Base-by-base conservation (phyloP, 208 protist species). In the Kentomonas sorsogonicus region DNA sequence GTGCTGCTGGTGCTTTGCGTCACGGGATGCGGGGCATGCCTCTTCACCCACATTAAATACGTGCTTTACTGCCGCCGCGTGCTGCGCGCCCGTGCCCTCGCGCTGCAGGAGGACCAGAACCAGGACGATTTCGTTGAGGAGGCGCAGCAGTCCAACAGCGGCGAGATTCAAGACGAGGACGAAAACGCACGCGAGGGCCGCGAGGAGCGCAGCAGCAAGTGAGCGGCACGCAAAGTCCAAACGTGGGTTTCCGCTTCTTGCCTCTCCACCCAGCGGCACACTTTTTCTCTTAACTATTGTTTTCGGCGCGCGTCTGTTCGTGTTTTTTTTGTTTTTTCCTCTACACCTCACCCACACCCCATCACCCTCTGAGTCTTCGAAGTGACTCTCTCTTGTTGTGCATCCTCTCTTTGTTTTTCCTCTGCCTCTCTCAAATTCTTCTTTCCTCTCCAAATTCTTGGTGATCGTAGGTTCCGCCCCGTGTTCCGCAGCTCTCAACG, bases 101-200 rank as follows among this genome's bases (percentile, higher is more conserved):
- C 70, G 9, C 43, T 43, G 9, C 57, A 57, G 20, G 63, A 69
- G 53, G 56, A n/a, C n/a, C n/a, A n/a, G n/a, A n/a, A n/a, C n/a
- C n/a, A n/a, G n/a, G n/a, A n/a, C n/a, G n/a, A n/a, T n/a, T n/a
- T n/a, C n/a, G n/a, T n/a, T n/a, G n/a, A n/a, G n/a, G n/a, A n/a
- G n/a, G n/a, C n/a, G n/a, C n/a, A n/a, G n/a, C n/a, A n/a, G n/a
- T n/a, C n/a, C n/a, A n/a, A n/a, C n/a, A n/a, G n/a, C n/a, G n/a
- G n/a, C n/a, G n/a, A n/a, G n/a, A n/a, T n/a, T n/a, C n/a, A n/a
- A n/a, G n/a, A n/a, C n/a, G n/a, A n/a, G n/a, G n/a, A n/a, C n/a
- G n/a, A n/a, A n/a, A n/a, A n/a, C n/a, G n/a, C n/a, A n/a, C n/a
- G n/a, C n/a, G n/a, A n/a, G n/a, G n/a, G n/a, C n/a, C n/a, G n/a